Base-by-base conservation (phyloP, 352 stramenopile genomes). In the Globisporangium perplexum region DNA sequence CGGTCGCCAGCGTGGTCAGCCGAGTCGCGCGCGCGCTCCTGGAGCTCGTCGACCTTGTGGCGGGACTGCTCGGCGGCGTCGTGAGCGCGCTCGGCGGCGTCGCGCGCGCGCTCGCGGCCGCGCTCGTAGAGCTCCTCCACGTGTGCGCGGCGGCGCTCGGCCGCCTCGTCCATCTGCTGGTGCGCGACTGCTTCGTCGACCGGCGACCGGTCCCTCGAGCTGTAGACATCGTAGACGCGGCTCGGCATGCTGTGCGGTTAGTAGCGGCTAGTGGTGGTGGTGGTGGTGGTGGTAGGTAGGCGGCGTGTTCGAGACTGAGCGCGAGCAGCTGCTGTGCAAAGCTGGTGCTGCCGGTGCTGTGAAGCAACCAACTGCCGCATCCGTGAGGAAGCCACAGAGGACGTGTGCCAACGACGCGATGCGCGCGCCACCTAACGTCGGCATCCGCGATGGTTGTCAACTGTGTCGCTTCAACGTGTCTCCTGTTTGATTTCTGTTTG, bases 241-340 rank as follows among this genome's bases (percentile, higher is more conserved):
- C 52, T 57, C 23, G 46, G 39, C 58, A 65, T 65, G 18, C 55
- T 59, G 30, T n/a, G n/a, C n/a, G n/a, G n/a, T n/a, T n/a, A n/a
- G n/a, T n/a, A n/a, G n/a, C n/a, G n/a, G n/a, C n/a, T n/a, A n/a
- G 46, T 15, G 31, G 3, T 48, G 12, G 7, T 10, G 43, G 12
- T 44, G 14, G 10, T 36, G 24, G 5, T 20, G 11, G 23, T 35
- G 33, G 4, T 49, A 0, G 43, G 0, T 30, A 28, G n/a, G 45
- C 12, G 23, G 45, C 30, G 28, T 35, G 28, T 38, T 50, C 14
- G 7, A 50, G 24, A 50, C 45, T 50, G 45, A 50, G 45, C n/a
- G 45, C 18, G 20, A 12, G 18, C n/a, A 42, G 36, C 1, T 30
- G 26, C 26, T 2, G 26, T 30, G 3, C 5, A 3, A 5, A 38